Percentiles rank a stretch among this genome's conserved stretches.
Evolutionary conservation across 257 asterid species (phyloP).

Genomic region (Lycium barbarum): DNA sequence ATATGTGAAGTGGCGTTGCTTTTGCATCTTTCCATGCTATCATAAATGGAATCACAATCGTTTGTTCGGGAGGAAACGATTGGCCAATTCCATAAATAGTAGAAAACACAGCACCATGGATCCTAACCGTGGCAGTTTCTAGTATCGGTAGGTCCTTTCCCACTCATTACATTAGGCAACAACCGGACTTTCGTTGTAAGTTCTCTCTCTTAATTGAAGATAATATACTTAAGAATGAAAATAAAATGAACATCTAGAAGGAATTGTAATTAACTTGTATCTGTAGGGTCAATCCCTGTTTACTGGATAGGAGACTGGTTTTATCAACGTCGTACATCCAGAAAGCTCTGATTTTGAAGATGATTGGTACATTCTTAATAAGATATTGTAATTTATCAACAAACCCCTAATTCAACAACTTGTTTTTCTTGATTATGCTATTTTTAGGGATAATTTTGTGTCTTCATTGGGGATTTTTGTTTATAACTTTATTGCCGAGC

Average conservation of each 20-base stretch:
- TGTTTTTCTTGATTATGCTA: too few relatives aligned
- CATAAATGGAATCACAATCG: slow-evolving; percentile 44
- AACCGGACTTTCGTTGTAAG: slow-evolving; percentile 32
- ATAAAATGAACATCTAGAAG: too few relatives aligned
- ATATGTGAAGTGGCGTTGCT: slow-evolving; percentile 30
- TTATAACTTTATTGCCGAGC: neutral
- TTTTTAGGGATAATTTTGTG: neutral
- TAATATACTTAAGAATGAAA: too few relatives aligned
- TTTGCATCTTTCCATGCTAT: slow-evolving; percentile 53
- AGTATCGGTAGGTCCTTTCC: slow-evolving; percentile 44
- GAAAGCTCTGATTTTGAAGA: neutral
- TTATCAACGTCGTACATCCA: slow-evolving; percentile 25
- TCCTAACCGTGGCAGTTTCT: slow-evolving; percentile 49
- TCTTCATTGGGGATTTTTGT: neutral
- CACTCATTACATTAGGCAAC: slow-evolving; percentile 47
- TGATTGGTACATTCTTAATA: neutral
- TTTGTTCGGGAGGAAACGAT: slow-evolving; percentile 44
- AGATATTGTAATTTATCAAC: neutral
- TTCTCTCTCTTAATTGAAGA: neutral
- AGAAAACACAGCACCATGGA: slow-evolving; percentile 50
- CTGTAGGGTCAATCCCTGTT: slow-evolving; percentile 44
- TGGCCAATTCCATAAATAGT: slow-evolving; percentile 45
- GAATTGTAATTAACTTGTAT: too few relatives aligned
- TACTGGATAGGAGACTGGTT: slow-evolving; percentile 39
- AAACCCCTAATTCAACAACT: neutral